These are phyloP conservation scores for Fusarium sp. DNA, from an alignment of 2,329 filamentous ascomycete species.

Conservation along the genomic window DNA sequence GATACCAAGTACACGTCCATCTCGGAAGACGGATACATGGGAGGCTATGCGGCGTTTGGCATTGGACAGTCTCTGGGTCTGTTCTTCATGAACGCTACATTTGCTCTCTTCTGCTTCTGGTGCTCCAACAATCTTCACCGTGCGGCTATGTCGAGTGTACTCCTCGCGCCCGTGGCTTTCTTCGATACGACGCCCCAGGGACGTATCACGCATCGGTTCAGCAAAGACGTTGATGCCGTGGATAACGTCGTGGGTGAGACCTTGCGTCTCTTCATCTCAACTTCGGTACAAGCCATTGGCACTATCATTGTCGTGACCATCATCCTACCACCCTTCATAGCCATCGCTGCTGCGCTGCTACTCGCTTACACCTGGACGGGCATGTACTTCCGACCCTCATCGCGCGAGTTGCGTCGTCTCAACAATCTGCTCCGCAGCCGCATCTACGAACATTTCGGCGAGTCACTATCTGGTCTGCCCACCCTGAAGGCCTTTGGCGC, in stretches of 20 bases:
- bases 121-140: slow-evolving; percentile 29
- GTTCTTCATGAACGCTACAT: slow-evolving; percentile 15
- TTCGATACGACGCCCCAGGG: slow-evolving; percentile 28
- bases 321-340: slow-evolving; percentile 16
- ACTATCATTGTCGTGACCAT: slow-evolving; percentile 28
- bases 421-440: slow-evolving; percentile 30
- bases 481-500: slow-evolving; percentile 24
- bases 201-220: slow-evolving; percentile 24
- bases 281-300: slow-evolving; percentile 13
- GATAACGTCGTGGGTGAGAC: slow-evolving; percentile 25
- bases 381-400: slow-evolving; percentile 26
- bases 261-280: slow-evolving; percentile 23
- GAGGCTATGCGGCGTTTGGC: slow-evolving; percentile 19
- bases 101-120: slow-evolving; percentile 31
- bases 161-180: slow-evolving; percentile 16
- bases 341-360: slow-evolving; percentile 6
- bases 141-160: slow-evolving; percentile 5
- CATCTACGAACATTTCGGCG: slow-evolving; percentile 28
- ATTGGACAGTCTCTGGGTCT: slow-evolving; percentile 21
- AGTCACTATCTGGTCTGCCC: slow-evolving; percentile 16
- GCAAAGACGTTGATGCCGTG: slow-evolving; percentile 27
- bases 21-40: slow-evolving; percentile 23
- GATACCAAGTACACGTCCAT: slow-evolving; percentile 13
- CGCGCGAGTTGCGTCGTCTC: slow-evolving; percentile 13
- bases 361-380: slow-evolving; percentile 20